phyloP scores from a whole-genome alignment of 768 basidiomycete genomes.

The Galerina marginata region DNA sequence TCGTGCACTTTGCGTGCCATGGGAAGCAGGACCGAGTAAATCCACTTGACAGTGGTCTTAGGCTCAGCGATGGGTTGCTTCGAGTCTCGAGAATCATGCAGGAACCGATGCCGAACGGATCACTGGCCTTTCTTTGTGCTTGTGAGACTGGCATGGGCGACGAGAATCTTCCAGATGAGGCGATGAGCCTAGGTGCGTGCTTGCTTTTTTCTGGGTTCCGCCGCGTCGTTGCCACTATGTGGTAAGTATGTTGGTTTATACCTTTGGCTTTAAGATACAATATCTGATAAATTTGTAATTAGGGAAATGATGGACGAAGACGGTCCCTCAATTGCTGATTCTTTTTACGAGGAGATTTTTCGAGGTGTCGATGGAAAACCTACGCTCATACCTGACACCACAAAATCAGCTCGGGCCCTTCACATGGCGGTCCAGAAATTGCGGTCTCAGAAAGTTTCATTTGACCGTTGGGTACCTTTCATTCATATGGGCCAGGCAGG shows the following conservation, averaged over 20 bases:
- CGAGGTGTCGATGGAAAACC: not conserved
- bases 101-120: not conserved
- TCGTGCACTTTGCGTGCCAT: conserved; percentile 15
- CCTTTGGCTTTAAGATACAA: too few relatives aligned
- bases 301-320: conserved; percentile 27
- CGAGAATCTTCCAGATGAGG: conserved; percentile 21
- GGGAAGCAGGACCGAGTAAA: not conserved
- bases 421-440: not conserved
- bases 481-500: conserved; percentile 7
- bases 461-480: conserved; percentile 11
- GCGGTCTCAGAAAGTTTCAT: not conserved
- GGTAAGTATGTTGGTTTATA: conserved; percentile 33
- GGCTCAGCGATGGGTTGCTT: not conserved
- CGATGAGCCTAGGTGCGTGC: conserved; percentile 43
- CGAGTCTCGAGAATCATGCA: not conserved
- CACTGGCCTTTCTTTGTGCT: conserved; percentile 27
- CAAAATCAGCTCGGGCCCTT: conserved; percentile 4
- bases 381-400: not conserved
- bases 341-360: not conserved
- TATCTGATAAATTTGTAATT: too few relatives aligned
- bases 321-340: conserved; percentile 34
- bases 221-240: conserved; percentile 48
- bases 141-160: conserved; percentile 42
- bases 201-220: conserved; percentile 38
- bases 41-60: conserved; percentile 25